Conservation (phyloP, 106 monocot genomes). For the Dendrobium nobile region DNA sequence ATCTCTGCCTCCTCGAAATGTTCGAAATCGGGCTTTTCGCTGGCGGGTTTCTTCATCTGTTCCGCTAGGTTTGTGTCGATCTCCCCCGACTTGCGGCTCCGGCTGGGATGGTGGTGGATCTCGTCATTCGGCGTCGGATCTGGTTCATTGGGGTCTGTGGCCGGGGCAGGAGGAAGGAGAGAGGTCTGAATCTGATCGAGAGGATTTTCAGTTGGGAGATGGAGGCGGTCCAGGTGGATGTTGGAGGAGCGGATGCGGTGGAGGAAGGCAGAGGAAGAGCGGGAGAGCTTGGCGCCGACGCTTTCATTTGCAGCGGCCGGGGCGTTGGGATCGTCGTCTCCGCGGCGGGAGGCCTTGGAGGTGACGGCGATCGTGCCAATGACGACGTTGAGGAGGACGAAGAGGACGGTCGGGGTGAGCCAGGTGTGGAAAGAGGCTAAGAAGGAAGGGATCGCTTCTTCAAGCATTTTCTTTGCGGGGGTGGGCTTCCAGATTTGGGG, state of each 20-base stretch:
- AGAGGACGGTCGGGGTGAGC: conserved; percentile 74
- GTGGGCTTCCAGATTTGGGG: too few species aligned
- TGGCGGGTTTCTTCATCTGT: conserved; percentile 34
- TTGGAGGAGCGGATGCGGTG: conserved; percentile 54
- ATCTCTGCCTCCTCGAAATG: conserved; percentile 5
- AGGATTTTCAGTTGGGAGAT: too few species aligned
- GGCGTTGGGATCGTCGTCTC: not conserved
- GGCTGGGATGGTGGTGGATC: not conserved
- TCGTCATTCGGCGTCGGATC: not conserved
- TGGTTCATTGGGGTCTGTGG: not conserved
- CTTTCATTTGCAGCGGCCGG: not conserved
- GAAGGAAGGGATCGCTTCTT: too few species aligned
- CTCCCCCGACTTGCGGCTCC: not conserved
- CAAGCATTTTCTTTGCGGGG: too few species aligned
- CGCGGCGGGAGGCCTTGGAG: conserved; percentile 23
- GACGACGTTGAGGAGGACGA: conserved; percentile 79
- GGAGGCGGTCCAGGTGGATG: conserved; percentile 17
- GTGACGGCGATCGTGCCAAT: conserved; percentile 79
- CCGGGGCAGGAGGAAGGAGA: not conserved
- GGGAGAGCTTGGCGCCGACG: conserved; percentile 5
- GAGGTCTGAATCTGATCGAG: conserved; percentile 28
- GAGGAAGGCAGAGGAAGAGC: conserved; percentile 38
- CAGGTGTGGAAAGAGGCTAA: conserved; percentile 18
- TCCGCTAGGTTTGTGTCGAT: conserved; percentile 4
- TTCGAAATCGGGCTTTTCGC: conserved; percentile 5